These are phyloP conservation scores for Podospora pseudocomata DNA, from an alignment of 495 filamentous ascomycete species.

Conservation along the genomic window DNA sequence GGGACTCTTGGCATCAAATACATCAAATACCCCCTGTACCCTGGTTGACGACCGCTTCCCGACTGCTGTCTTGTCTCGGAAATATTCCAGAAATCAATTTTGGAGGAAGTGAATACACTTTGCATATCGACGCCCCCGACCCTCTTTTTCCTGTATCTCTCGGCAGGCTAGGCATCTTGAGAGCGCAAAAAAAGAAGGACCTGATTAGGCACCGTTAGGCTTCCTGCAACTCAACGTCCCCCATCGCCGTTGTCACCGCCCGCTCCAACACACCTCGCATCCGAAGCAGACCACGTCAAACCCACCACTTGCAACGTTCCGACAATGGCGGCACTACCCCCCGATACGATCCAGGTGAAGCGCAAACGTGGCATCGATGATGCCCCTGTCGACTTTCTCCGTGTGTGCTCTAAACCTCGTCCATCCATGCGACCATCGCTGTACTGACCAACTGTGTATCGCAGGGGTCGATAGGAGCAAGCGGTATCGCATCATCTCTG, in stretches of 20 bases:
- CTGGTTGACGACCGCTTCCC: not conserved
- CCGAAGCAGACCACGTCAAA: slow-evolving; percentile 15
- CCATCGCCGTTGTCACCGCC: not conserved
- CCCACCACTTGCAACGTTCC: slow-evolving; percentile 8
- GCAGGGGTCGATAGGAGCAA: slow-evolving; percentile 35
- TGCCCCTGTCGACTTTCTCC: slow-evolving; percentile 49
- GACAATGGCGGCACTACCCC: slow-evolving; percentile 47
- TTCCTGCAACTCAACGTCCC: not conserved
- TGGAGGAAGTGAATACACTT: not conserved
- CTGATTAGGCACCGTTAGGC: slow-evolving; percentile 11
- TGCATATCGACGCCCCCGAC: not conserved
- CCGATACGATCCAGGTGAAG: slow-evolving; percentile 51
- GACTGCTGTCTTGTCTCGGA: not conserved
- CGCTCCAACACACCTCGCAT: slow-evolving; percentile 7
- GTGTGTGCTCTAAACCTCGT: slow-evolving; percentile 26
- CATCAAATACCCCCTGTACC: not conserved
- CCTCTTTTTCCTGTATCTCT: not conserved
- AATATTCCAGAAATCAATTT: not conserved
- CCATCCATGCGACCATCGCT: slow-evolving; percentile 19
- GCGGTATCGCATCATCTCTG: slow-evolving; percentile 35
- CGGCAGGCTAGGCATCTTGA: not conserved
- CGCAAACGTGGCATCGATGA: slow-evolving; percentile 52
- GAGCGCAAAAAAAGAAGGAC: not conserved
- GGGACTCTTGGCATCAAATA: not conserved
- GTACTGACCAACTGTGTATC: slow-evolving; percentile 12